Conservation (phyloP, 2,329 filamentous ascomycete genomes). For the Metarhizium album region DNA sequence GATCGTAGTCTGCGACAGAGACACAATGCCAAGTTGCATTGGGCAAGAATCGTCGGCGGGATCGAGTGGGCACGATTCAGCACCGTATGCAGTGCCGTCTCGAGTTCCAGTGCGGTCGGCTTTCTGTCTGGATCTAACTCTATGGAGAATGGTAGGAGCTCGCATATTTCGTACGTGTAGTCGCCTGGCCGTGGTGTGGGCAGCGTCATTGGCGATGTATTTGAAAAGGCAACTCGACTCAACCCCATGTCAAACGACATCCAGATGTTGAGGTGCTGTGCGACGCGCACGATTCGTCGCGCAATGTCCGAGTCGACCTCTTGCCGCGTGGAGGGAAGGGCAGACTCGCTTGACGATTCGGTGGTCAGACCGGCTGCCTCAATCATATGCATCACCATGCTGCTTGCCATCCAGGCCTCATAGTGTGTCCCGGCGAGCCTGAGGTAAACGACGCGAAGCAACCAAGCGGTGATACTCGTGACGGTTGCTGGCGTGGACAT, state of each 20-base stretch:
- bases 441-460: conserved; percentile 42
- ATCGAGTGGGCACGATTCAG: conserved; percentile 28
- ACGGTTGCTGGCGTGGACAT: neutral
- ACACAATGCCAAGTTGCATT: conserved; percentile 45
- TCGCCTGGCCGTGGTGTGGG: conserved; percentile 28
- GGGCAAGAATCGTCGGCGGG: conserved; percentile 34
- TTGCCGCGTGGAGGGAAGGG: conserved; percentile 11
- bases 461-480: conserved; percentile 36
- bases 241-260: conserved; percentile 48
- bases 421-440: conserved; percentile 42
- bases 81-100: conserved; percentile 29
- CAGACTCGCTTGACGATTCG: conserved; percentile 21
- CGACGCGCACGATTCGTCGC: conserved; percentile 35
- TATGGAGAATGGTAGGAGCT: conserved; percentile 40
- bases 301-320: conserved; percentile 26
- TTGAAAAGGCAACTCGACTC: conserved; percentile 37
- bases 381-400: conserved; percentile 45
- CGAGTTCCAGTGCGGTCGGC: conserved; percentile 29
- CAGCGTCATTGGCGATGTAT: conserved; percentile 29
- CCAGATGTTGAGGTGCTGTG: conserved; percentile 48
- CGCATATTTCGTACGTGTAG: conserved; percentile 36
- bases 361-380: conserved; percentile 40
- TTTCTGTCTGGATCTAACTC: conserved; percentile 40
- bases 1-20: conserved; percentile 43
- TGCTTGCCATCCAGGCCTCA: conserved; percentile 46